Evolutionary conservation across 345 rosid species (phyloP), one percentile per base, ranked within the genome.

Genomic region (Leavenworthia alabamica): DNA sequence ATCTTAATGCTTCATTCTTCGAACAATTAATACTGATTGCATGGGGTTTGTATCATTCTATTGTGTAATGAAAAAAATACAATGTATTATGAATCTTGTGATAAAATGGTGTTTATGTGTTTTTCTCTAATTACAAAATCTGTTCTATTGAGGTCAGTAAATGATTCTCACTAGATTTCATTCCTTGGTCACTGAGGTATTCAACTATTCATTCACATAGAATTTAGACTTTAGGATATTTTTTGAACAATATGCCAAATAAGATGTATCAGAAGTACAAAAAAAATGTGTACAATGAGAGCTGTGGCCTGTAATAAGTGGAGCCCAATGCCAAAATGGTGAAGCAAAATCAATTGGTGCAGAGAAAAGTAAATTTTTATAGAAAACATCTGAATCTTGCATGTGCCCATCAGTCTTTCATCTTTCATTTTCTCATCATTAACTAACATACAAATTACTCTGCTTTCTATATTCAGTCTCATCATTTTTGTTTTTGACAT

Each of bases 361-460:
- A 63, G 65, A 47, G 31, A 36, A 54, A 41, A 41, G 53, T 39
- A 47, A 61, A 26, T 0, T 6, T n/a, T 5, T 14, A n/a, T n/a
- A 61, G 28, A 55, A 61, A 70, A 70, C 68, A 70, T 70, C 69
- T 71, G 70, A 56, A 56, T 40, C 65, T 49, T 71, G 70, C 75
- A 64, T 71, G 75, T 71, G 75, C 17, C 65, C 52, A 56, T 63
- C 70, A 71, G 64, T 71, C 70, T 36, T 71, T 70, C 73, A 52
- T 68, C 63, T 15, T 20, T 55, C 67, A 45, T 51, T 62, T 56
- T 42, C 58, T 71, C 65, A 71, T 71, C 60, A 64, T 64, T 56
- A 48, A 63, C 59, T 64, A 64, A 24, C 64, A 63, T 56, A 71
- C 70, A 71, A 6, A 56, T 2, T 11, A 24, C 75, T 71, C 60